Percentiles rank a stretch among this genome's conserved stretches.
These are phyloP conservation scores for Skeletonema menzelii DNA, from an alignment of 108 stramenopile genomes.

Conservation along the genomic window DNA sequence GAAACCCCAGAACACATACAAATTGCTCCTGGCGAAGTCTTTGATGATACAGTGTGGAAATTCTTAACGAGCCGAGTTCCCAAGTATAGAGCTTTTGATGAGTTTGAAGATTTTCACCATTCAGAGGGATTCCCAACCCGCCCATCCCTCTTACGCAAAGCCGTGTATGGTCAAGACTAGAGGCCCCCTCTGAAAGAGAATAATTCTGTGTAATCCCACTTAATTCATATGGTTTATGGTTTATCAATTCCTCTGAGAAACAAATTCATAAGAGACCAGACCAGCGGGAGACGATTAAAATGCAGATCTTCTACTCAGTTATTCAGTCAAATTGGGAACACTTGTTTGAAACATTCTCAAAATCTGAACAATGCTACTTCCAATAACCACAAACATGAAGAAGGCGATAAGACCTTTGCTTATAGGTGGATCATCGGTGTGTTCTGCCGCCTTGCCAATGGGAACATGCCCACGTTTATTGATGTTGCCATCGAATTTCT, in stretches of 20 bases:
- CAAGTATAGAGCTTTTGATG: constrained; percentile 14
- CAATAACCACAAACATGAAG: constrained; percentile 80
- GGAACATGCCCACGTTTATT: constrained; percentile 82
- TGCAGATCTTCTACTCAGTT: neutral
- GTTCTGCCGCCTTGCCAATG: constrained; percentile 74
- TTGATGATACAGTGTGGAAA: constrained; percentile 19
- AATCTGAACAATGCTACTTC: constrained; percentile 76
- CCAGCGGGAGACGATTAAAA: neutral
- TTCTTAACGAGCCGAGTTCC: constrained; percentile 5
- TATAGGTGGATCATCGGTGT: constrained; percentile 60
- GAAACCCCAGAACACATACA: neutral
- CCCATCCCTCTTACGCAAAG: no score
- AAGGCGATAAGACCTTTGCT: constrained; percentile 65
- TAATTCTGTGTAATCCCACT: no score
- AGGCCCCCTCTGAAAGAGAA: no score
- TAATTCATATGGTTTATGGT: no score
- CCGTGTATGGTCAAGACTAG: no score
- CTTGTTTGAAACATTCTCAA: constrained; percentile 71
- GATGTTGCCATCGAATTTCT: constrained; percentile 82
- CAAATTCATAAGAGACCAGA: neutral
- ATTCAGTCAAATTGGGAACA: constrained; percentile 27
- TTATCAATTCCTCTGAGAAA: no score
- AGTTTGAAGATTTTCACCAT: constrained; percentile 2
- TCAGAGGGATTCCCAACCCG: neutral
- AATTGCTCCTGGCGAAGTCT: neutral